Conservation (phyloP, 1,139 yeast species). For the Pichia sp. region DNA sequence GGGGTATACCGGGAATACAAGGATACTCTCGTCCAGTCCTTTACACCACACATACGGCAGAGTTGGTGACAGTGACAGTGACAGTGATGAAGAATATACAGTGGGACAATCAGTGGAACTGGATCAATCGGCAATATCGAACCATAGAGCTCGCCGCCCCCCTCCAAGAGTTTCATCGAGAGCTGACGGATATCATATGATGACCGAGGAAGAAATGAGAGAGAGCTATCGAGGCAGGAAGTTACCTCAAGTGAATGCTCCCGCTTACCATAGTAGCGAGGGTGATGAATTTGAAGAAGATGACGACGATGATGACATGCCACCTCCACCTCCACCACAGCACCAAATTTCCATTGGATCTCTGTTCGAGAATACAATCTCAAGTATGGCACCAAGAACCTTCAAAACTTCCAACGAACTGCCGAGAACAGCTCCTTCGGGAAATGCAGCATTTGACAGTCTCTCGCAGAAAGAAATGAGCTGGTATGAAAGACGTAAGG, state of each 20-base stretch:
- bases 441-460: background rate
- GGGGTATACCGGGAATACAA: too few species aligned
- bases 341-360: slow-evolving; percentile 18
- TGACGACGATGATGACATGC: slow-evolving; percentile 9
- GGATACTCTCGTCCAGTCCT: too few species aligned
- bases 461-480: slow-evolving; percentile 2
- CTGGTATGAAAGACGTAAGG: slow-evolving; percentile 14
- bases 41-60: too few species aligned
- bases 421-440: background rate
- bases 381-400: background rate
- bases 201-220: slow-evolving; percentile 11
- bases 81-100: slow-evolving; percentile 15
- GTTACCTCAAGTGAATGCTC: slow-evolving; percentile 9
- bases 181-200: background rate
- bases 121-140: slow-evolving; percentile 1
- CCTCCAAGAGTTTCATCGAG: slow-evolving; percentile 1
- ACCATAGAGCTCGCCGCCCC: background rate
- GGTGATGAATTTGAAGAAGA: slow-evolving; percentile 2
- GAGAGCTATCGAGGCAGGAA: slow-evolving; percentile 18
- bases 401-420: background rate
- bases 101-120: slow-evolving; percentile 21
- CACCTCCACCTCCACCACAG: slow-evolving; percentile 26
- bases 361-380: slow-evolving; percentile 8
- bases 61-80: too few species aligned
- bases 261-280: background rate